Conservation (phyloP, 768 basidiomycete genomes). For the Mycena sanguinolenta region DNA sequence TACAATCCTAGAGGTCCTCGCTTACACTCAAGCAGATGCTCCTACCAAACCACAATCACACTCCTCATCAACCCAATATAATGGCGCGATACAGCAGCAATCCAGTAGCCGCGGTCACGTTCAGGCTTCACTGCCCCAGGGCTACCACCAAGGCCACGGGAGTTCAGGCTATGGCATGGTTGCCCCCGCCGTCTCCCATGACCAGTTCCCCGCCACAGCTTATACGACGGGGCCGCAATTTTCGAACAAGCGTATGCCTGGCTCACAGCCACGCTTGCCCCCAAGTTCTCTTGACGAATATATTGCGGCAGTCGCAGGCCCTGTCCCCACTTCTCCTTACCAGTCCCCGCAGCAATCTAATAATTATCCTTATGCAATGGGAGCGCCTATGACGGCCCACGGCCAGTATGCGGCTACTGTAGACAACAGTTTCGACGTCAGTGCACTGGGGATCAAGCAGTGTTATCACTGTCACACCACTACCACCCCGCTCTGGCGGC, state of each 20-base stretch:
- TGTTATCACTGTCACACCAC: constrained; percentile 7
- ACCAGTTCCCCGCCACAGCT: not conserved
- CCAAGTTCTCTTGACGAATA: not conserved
- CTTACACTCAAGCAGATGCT: constrained; percentile 7
- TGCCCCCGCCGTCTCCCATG: not conserved
- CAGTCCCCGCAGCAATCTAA: not conserved
- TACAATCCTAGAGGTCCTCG: not conserved
- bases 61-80: not conserved
- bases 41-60: not conserved
- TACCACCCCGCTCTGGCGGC: constrained; percentile 19
- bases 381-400: not conserved
- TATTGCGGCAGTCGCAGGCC: not conserved
- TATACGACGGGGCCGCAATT: not conserved
- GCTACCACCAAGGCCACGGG: not conserved
- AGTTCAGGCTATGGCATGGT: constrained; percentile 2
- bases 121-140: not conserved
- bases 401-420: not conserved
- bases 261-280: not conserved
- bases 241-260: not conserved
- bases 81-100: not conserved
- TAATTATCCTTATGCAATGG: not conserved
- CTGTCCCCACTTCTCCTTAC: not conserved
- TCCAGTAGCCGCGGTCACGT: not conserved
- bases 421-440: not conserved
- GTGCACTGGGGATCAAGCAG: not conserved